These are phyloP conservation scores for Phytophthora melonis DNA, from an alignment of 352 stramenopile genomes.

Conservation along the genomic window DNA sequence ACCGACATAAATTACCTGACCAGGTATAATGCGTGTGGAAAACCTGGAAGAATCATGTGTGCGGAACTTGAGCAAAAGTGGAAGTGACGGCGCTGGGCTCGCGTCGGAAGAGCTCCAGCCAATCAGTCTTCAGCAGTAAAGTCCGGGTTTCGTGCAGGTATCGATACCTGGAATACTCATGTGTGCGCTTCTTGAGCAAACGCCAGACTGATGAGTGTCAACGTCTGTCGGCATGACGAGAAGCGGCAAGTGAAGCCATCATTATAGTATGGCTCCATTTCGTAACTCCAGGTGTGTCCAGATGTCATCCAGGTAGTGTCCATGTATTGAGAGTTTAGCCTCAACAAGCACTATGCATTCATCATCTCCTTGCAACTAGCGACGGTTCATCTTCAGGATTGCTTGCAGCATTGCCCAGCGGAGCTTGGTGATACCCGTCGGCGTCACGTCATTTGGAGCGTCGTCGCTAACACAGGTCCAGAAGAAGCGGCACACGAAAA, in stretches of 20 bases:
- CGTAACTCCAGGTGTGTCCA: conserved; percentile 4
- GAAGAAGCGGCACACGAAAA: conserved; percentile 11
- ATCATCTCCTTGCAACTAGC: neutral
- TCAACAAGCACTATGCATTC: neutral
- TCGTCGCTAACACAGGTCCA: conserved; percentile 7
- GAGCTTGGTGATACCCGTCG: neutral
- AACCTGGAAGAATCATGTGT: too few species aligned
- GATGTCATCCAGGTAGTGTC: conserved; percentile 7
- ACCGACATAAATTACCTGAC: too few species aligned
- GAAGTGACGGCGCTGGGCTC: conserved; percentile 5
- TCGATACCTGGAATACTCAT: too few species aligned
- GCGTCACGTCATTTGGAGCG: neutral
- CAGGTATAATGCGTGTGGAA: too few species aligned
- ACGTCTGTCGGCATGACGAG: neutral
- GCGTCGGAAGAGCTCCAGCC: too few species aligned
- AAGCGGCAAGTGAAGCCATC: too few species aligned
- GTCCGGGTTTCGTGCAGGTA: too few species aligned
- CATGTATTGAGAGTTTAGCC: conserved; percentile 15
- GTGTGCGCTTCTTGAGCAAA: too few species aligned
- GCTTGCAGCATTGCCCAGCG: conserved; percentile 5
- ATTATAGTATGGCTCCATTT: neutral
- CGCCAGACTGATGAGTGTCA: too few species aligned
- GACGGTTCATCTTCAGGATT: conserved; percentile 7
- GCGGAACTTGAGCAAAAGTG: conserved; percentile 12
- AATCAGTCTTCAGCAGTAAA: too few species aligned